These are phyloP conservation scores for Cyclocybe aegerita DNA, from an alignment of 768 basidiomycete genomes.

Conservation along the genomic window DNA sequence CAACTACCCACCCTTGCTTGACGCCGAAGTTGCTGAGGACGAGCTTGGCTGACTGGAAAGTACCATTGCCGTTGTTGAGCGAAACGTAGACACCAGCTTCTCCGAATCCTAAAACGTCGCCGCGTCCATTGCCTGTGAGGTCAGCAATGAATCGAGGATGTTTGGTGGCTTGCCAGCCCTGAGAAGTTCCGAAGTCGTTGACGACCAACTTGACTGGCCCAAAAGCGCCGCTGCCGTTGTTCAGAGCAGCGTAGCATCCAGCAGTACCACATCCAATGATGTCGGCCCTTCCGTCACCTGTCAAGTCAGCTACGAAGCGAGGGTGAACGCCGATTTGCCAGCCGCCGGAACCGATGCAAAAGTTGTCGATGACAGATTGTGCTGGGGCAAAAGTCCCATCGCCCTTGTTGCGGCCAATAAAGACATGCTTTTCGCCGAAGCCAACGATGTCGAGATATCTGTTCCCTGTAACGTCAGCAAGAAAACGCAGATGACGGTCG, in stretches of 20 bases:
- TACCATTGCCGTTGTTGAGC: conserved; percentile 7
- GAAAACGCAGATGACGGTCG: conserved; percentile 5
- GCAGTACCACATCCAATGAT: background rate
- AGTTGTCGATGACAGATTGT: background rate
- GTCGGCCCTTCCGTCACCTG: conserved; percentile 3
- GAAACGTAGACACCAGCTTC: background rate
- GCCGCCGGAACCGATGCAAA: background rate
- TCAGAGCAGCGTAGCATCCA: conserved; percentile 1
- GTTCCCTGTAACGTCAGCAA: conserved; percentile 7
- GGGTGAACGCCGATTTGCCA: background rate
- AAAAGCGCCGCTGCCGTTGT: conserved; percentile 9
- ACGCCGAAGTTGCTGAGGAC: background rate
- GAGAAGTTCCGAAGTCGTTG: background rate
- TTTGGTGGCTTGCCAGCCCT: background rate
- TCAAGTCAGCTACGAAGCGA: conserved; percentile 4
- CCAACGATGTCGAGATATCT: conserved; percentile 3
- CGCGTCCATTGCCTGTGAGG: conserved; percentile 4
- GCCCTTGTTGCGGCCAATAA: conserved; percentile 1
- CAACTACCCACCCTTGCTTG: background rate
- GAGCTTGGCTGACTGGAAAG: background rate
- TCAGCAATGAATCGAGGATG: conserved; percentile 5
- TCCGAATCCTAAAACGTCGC: conserved; percentile 7
- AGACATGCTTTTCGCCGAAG: background rate
- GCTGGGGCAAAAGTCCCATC: conserved; percentile 4
- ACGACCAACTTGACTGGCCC: background rate